Conservation (phyloP, 164 flowering plant genomes). For the Warburgia ugandensis region DNA sequence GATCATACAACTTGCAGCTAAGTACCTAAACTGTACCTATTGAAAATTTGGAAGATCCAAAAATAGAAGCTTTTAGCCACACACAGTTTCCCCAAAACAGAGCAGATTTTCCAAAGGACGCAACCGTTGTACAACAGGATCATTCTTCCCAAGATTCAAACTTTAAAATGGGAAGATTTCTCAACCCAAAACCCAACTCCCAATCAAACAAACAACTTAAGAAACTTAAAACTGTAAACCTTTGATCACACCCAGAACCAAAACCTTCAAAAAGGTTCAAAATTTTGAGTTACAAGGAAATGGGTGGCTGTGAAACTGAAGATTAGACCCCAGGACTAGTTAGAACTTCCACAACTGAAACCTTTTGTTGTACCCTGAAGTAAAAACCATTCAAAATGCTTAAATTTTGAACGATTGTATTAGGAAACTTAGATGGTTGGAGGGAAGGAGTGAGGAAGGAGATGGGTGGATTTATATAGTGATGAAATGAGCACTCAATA, state of each 20-base stretch:
- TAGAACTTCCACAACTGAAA: slow-evolving; percentile 24
- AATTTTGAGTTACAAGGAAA: background rate
- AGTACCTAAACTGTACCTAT: slow-evolving; percentile 53
- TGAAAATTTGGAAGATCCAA: slow-evolving; percentile 83
- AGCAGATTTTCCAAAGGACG: slow-evolving; percentile 42
- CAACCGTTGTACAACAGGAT: slow-evolving; percentile 38
- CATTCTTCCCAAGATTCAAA: slow-evolving; percentile 34
- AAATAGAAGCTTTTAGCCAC: slow-evolving; percentile 67
- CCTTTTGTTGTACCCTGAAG: slow-evolving; percentile 18
- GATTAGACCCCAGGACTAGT: background rate
- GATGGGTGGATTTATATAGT: slow-evolving; percentile 22
- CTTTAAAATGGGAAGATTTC: background rate
- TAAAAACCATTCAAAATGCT: slow-evolving; percentile 19
- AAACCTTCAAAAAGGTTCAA: background rate
- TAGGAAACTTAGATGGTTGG: no score
- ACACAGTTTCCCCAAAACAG: slow-evolving; percentile 40
- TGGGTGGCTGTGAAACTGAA: background rate
- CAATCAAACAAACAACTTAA: background rate
- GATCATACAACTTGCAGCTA: slow-evolving; percentile 15
- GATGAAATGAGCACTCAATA: slow-evolving; percentile 13
- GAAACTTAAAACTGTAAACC: background rate
- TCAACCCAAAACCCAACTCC: background rate
- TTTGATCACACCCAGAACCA: background rate
- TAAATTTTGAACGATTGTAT: slow-evolving; percentile 11
- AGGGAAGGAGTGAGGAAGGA: slow-evolving; percentile 11